Evolutionary conservation across 805 yeast genomes (phyloP).

Genomic region (Nakazawaea sp.): DNA sequence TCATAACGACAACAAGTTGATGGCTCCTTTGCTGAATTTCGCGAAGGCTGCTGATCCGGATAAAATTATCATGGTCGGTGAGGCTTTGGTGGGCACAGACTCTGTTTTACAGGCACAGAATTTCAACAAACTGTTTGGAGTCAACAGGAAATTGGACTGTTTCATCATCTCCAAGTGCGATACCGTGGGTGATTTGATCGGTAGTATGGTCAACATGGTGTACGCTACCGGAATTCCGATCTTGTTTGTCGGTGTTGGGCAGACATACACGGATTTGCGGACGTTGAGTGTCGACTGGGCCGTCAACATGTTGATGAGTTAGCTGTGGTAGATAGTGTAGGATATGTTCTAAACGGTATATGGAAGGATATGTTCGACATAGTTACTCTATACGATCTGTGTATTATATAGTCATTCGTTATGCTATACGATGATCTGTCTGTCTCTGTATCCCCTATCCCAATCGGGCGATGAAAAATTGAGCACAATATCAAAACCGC

Average conservation of each 20-base stretch:
- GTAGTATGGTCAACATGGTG: slow-evolving; percentile 96
- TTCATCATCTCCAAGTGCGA: slow-evolving; percentile 93
- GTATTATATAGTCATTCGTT: neutral
- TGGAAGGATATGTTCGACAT: too few species aligned
- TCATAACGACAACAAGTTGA: slow-evolving; percentile 87
- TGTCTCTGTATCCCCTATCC: too few species aligned
- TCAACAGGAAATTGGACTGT: slow-evolving; percentile 72
- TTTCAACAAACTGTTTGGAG: slow-evolving; percentile 90
- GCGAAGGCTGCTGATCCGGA: slow-evolving; percentile 95
- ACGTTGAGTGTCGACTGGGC: slow-evolving; percentile 90
- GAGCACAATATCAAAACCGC: too few species aligned
- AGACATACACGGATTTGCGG: slow-evolving; percentile 90
- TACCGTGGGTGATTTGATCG: slow-evolving; percentile 94
- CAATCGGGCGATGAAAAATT: too few species aligned
- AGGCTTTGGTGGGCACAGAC: slow-evolving; percentile 95
- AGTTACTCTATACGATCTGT: neutral
- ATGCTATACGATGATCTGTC: too few species aligned
- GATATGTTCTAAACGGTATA: too few species aligned
- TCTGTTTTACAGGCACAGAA: slow-evolving; percentile 93
- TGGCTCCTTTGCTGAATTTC: slow-evolving; percentile 93
- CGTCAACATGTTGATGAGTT: slow-evolving; percentile 66
- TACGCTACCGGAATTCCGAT: slow-evolving; percentile 95
- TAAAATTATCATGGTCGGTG: slow-evolving; percentile 97
- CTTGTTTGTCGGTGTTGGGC: slow-evolving; percentile 93
- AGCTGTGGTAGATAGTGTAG: too few species aligned